Evolutionary conservation across 371 early-diverging fungal species (phyloP).

Genomic region (Mucor irregularis): DNA sequence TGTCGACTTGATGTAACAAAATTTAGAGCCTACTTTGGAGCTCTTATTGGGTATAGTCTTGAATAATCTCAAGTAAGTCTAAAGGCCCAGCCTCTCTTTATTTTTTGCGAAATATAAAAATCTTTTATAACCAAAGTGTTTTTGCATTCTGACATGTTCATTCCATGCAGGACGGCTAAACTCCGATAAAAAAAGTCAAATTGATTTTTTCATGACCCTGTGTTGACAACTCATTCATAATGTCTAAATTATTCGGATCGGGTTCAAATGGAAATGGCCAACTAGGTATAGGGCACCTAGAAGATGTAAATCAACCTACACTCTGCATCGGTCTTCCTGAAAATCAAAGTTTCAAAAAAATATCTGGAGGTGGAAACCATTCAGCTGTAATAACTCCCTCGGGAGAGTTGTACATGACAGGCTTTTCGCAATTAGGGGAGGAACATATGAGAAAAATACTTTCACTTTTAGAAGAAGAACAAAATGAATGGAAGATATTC

Average conservation of each 20-base stretch:
- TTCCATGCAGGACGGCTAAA: too few species aligned
- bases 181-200: too few species aligned
- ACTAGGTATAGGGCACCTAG: slow-evolving; percentile 54
- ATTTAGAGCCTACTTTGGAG: too few species aligned
- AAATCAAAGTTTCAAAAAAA: slow-evolving; percentile 21
- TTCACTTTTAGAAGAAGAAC: slow-evolving; percentile 2
- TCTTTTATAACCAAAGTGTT: too few species aligned
- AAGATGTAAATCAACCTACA: slow-evolving; percentile 35
- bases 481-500: slow-evolving; percentile 10
- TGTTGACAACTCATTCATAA: too few species aligned
- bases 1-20: too few species aligned
- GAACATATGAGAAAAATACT: not conserved
- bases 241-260: slow-evolving; percentile 44
- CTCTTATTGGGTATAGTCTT: too few species aligned
- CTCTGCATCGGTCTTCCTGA: slow-evolving; percentile 31
- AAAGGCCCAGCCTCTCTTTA: too few species aligned
- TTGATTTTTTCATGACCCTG: too few species aligned
- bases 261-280: slow-evolving; percentile 71
- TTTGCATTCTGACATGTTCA: too few species aligned
- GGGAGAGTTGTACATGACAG: slow-evolving; percentile 22
- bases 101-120: too few species aligned
- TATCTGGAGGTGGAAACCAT: slow-evolving; percentile 69
- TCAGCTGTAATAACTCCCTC: slow-evolving; percentile 49
- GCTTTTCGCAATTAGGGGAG: slow-evolving; percentile 22
- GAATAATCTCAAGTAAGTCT: too few species aligned